Conservation (phyloP, 169 alveolate species). For the Cryptosporidium viatorum region DNA sequence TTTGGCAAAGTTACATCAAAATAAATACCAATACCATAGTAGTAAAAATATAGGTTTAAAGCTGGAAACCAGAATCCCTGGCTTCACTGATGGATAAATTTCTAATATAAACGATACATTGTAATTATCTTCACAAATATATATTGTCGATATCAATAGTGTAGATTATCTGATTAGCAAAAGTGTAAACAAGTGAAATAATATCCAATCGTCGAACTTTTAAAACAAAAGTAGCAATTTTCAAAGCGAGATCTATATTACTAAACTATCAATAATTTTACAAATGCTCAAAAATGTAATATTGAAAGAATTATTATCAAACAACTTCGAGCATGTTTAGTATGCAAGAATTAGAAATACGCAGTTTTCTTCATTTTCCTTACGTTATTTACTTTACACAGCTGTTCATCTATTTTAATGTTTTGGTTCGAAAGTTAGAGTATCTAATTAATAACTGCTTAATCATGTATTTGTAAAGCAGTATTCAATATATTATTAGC, state of each 20-base stretch:
- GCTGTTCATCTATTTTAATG: constrained; percentile 10
- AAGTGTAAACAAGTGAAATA: constrained; percentile 23
- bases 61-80: not conserved
- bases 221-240: not conserved
- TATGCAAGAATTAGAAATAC: not conserved
- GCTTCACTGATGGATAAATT: constrained; percentile 17
- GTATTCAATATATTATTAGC: not conserved
- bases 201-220: not conserved
- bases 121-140: not conserved
- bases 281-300: not conserved
- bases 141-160: not conserved
- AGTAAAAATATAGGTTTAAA: not conserved
- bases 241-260: not conserved
- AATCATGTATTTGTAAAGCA: not conserved
- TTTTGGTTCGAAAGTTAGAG: not conserved
- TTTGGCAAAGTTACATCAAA: constrained; percentile 4
- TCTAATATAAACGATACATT: not conserved
- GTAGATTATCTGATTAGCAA: constrained; percentile 12
- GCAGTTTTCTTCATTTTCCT: not conserved
- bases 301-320: not conserved
- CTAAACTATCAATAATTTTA: constrained; percentile 8
- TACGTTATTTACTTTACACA: not conserved
- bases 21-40: not conserved
- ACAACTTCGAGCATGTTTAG: not conserved
- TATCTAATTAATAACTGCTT: not conserved